phyloP scores from a whole-genome alignment of 306 rosid genomes.

The Castanea mollissima region DNA sequence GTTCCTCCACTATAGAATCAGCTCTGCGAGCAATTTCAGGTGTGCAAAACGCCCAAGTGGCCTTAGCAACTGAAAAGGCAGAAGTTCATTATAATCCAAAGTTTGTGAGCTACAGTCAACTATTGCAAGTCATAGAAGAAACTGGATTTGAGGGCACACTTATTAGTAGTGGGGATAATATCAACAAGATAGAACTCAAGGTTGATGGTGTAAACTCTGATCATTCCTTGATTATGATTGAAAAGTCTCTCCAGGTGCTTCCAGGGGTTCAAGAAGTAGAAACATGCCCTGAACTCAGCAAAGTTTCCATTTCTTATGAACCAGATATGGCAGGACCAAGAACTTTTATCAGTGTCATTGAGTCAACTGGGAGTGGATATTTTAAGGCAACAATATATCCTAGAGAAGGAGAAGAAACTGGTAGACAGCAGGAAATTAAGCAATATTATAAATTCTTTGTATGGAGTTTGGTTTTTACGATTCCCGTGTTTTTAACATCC shows the following conservation, averaged over 20 bases:
- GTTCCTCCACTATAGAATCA: conserved; percentile 73
- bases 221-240: conserved; percentile 27
- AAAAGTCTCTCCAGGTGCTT: conserved; percentile 49
- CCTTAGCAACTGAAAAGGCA: conserved; percentile 78
- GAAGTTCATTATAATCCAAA: conserved; percentile 63
- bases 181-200: conserved; percentile 65
- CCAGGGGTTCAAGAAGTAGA: conserved; percentile 54
- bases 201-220: conserved; percentile 47
- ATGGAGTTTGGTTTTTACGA: conserved; percentile 65
- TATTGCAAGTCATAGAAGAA: conserved; percentile 46
- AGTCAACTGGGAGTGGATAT: conserved; percentile 56
- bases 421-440: conserved; percentile 49
- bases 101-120: conserved; percentile 36
- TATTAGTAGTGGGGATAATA: conserved; percentile 52
- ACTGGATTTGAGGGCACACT: conserved; percentile 62
- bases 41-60: conserved; percentile 60
- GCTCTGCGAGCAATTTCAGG: conserved; percentile 48
- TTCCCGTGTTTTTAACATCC: conserved; percentile 73
- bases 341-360: conserved; percentile 58
- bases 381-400: conserved; percentile 58
- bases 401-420: conserved; percentile 43
- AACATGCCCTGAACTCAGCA: conserved; percentile 27
- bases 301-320: conserved; percentile 59
- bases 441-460: conserved; percentile 44
- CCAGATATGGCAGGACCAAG: conserved; percentile 68